A percentile compares a stretch with the other conserved stretches of the same genome.
Conservation (phyloP, 441 rosid genomes). For the Daphne laureola region DNA sequence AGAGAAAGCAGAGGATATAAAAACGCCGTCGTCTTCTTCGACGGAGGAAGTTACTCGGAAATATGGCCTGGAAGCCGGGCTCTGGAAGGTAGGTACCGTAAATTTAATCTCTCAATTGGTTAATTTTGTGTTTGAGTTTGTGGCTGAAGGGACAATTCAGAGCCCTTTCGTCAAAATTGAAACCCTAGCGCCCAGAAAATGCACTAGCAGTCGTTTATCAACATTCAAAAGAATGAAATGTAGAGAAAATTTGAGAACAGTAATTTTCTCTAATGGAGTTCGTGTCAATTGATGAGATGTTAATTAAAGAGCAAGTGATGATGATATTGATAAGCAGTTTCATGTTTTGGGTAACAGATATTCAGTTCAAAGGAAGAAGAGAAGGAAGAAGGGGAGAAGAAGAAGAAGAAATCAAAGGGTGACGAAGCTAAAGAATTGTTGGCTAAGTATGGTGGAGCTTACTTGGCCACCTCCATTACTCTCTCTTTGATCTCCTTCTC, state of each 20-base stretch:
- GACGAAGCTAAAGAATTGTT: conserved; percentile 78
- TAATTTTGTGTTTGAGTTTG: no score
- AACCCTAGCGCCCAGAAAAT: no score
- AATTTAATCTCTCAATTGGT: background rate
- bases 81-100: conserved; percentile 81
- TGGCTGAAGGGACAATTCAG: no score
- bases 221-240: no score
- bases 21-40: conserved; percentile 29
- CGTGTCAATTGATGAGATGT: no score
- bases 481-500: conserved; percentile 79
- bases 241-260: no score
- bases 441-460: conserved; percentile 89
- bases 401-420: conserved; percentile 48
- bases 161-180: no score
- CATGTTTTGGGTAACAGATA: conserved; percentile 16
- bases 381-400: conserved; percentile 29
- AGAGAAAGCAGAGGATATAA: conserved; percentile 41
- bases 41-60: conserved; percentile 69
- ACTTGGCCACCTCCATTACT: conserved; percentile 81
- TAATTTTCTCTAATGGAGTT: no score
- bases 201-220: no score
- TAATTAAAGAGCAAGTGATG: no score
- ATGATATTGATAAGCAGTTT: no score
- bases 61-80: conserved; percentile 87
- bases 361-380: conserved; percentile 52